phyloP scores from a whole-genome alignment of 257 asterid species.

The Solanum boliviense region DNA sequence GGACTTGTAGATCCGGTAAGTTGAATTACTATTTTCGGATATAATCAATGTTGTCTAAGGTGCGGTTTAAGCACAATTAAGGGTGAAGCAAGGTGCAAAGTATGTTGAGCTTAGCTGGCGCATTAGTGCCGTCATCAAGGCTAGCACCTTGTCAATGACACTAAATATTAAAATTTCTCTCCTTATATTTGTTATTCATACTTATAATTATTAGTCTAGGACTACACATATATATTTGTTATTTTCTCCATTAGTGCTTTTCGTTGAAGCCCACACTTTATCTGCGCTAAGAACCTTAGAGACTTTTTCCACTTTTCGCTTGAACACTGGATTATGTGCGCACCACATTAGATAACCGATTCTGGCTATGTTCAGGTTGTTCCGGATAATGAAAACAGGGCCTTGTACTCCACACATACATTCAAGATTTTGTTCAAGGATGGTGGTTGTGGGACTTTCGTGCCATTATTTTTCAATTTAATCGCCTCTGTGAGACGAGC shows the following conservation, averaged over 20 bases:
- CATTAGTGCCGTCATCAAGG: neutral
- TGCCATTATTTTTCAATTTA: slow-evolving; percentile 81
- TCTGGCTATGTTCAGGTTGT: slow-evolving; percentile 47
- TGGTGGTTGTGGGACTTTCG: slow-evolving; percentile 96
- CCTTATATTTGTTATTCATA: neutral
- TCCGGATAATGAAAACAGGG: slow-evolving; percentile 72
- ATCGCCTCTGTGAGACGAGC: slow-evolving; percentile 64
- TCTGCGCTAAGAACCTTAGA: neutral
- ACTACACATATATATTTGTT: neutral
- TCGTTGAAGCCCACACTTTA: neutral
- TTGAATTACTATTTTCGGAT: neutral
- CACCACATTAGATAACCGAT: neutral
- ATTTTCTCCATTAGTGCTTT: neutral
- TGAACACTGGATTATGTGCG: neutral
- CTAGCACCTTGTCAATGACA: neutral
- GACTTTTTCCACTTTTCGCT: neutral
- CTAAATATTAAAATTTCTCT: neutral
- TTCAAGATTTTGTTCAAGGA: slow-evolving; percentile 95
- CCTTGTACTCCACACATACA: slow-evolving; percentile 74
- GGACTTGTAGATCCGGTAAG: slow-evolving; percentile 84
- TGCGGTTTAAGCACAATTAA: neutral
- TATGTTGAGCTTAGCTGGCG: neutral
- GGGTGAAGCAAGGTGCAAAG: neutral
- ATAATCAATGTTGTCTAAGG: neutral
- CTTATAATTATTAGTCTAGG: neutral